These are phyloP conservation scores for Uronychia binucleata DNA, from an alignment of 73 alveolate species.

Conservation along the genomic window DNA sequence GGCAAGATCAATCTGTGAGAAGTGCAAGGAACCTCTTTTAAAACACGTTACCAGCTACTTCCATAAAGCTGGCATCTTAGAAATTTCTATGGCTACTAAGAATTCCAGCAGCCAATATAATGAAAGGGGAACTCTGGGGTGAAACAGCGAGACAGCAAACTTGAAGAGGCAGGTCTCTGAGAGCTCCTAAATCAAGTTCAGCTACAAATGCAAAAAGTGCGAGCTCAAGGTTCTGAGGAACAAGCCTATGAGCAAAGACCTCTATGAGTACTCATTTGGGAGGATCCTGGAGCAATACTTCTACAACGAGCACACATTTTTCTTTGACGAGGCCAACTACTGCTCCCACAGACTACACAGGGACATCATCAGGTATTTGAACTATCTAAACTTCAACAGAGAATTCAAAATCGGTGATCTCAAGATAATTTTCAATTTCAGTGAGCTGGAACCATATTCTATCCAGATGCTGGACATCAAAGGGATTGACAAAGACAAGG, in stretches of 20 bases:
- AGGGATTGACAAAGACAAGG: background rate
- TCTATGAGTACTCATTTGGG: background rate
- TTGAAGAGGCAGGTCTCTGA: too few relatives aligned
- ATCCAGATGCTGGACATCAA: background rate
- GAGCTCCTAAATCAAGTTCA: too few relatives aligned
- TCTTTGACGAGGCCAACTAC: background rate
- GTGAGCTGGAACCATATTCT: background rate
- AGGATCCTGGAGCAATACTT: background rate
- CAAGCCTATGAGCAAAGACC: background rate
- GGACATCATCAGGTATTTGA: background rate
- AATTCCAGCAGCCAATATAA: too few relatives aligned
- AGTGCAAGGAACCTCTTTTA: constrained; percentile 34
- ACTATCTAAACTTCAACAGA: background rate
- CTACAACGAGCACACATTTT: background rate
- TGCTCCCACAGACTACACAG: background rate
- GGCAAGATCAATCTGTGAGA: constrained; percentile 11
- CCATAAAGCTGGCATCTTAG: constrained; percentile 36
- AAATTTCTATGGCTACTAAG: too few relatives aligned
- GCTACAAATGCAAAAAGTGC: background rate
- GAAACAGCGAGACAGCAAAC: too few relatives aligned
- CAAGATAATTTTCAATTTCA: background rate
- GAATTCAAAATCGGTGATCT: background rate
- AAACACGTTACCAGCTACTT: constrained; percentile 25
- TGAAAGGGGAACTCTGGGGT: too few relatives aligned
- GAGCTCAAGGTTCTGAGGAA: background rate